A percentile compares a stretch with the other conserved stretches of the same genome.
phyloP scores from a whole-genome alignment of 2,329 filamentous ascomycete genomes.

The Byssothecium circinans region DNA sequence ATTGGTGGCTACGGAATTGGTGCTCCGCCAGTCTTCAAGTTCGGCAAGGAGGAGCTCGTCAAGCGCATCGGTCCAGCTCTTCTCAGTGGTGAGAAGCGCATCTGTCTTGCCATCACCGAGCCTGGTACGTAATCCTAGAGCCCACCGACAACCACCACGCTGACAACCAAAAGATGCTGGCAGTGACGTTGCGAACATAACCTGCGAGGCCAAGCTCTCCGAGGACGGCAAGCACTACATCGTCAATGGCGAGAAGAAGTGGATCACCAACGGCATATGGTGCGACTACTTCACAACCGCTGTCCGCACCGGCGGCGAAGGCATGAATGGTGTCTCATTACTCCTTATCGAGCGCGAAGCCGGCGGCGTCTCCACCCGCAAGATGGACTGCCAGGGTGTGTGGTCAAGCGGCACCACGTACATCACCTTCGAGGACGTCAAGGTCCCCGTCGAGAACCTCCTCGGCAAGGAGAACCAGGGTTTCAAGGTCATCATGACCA shows the following conservation, averaged over 20 bases:
- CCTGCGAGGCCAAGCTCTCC: slow-evolving; percentile 90
- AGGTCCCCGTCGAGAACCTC: slow-evolving; percentile 98
- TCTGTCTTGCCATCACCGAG: slow-evolving; percentile 96
- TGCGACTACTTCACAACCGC: slow-evolving; percentile 97
- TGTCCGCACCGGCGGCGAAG: slow-evolving; percentile 82
- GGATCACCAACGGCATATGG: slow-evolving; percentile 99
- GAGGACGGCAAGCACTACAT: slow-evolving; percentile 99
- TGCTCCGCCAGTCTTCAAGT: slow-evolving; percentile 87
- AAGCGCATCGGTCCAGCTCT: slow-evolving; percentile 88
- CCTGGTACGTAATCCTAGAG: slow-evolving; percentile 46
- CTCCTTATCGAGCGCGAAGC: slow-evolving; percentile 85
- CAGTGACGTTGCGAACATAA: slow-evolving; percentile 91
- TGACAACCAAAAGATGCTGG: slow-evolving; percentile 70
- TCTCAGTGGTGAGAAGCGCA: slow-evolving; percentile 89
- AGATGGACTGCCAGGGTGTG: slow-evolving; percentile 98
- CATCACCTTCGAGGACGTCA: slow-evolving; percentile 97
- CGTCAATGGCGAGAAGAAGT: slow-evolving; percentile 99
- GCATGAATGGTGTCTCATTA: slow-evolving; percentile 91
- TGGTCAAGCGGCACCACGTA: slow-evolving; percentile 96
- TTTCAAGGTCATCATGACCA: slow-evolving; percentile 99
- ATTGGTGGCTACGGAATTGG: slow-evolving; percentile 97
- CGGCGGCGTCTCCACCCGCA: slow-evolving; percentile 85
- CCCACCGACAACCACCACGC: neutral
- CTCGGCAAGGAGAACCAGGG: slow-evolving; percentile 98
- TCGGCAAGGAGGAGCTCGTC: slow-evolving; percentile 80